Evolutionary conservation across 169 alveolate species (phyloP), one percentile per base, ranked within the genome.

Genomic region (Plasmodium falciparum): DNA sequence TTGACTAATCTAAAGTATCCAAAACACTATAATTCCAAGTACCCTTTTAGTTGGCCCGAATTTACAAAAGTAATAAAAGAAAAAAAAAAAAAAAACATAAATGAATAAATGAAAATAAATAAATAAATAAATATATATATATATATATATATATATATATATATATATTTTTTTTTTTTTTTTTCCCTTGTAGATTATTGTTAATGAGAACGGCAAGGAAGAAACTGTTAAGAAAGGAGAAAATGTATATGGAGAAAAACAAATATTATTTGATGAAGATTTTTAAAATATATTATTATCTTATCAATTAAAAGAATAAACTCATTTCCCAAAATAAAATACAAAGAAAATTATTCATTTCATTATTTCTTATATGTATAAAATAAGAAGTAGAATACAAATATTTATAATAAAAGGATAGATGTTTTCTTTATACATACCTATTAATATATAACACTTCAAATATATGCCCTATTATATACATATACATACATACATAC

Each of bases 31-130:
- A 89, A 88, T 67, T 73, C 92, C 24, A 88, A 88, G 24, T 90
- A 93, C 26, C 95, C 95, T 17, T 93, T 93, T 67, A n/a, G 76
- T 12, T 86, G 92, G 92, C 86, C 86, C 7, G 92, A 86, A 65
- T 71, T 86, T 39, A 47, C 17, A 29, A 86, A 86, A 80, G 92
- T 86, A 54, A 9, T 26, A 15, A 29, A 39, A 15, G 1, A 33
- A 1, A 9, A 9, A 29, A 7, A 66, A 5, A 13, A 52, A 56
- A 56, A 17, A 62, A 62, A 15, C 2, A 15, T 62, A 62, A 5
- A 8, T 26, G 4, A 26, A 26, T 26, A 9, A 20, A n/a, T 39
- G 22, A 20, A 20, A 20, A 20, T 20, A 20, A 20, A 20, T 20
- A 20, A 20, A 20, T 20, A 20, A 0, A 39, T 39, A 0, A 6